Evolutionary conservation across 2,329 filamentous ascomycete species (phyloP), one percentile per base, ranked within the genome.

Genomic region (Aphanocladium album): DNA sequence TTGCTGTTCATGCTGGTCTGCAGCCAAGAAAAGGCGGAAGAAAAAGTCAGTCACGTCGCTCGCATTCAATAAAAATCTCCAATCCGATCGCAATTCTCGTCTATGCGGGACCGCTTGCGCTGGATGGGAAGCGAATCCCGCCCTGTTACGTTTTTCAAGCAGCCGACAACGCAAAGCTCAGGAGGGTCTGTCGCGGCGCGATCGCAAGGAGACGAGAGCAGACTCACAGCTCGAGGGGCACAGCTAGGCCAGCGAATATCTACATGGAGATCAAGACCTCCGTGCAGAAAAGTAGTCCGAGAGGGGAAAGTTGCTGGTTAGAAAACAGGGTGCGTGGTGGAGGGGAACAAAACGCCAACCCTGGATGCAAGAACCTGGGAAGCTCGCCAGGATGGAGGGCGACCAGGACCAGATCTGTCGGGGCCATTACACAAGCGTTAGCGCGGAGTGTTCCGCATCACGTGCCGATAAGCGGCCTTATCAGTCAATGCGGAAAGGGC

Each of bases 1-100:
- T 71, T 60, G 45, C 58, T 78, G 67, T 81, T 81, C 79, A 81
- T 82, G 65, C 63, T 73, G 66, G 65, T 65, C 45, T 57, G 60
- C 49, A 11, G 25, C 30, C 16, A 21, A 60, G 25, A 35, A 35
- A 21, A 33, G 37, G 21, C 14, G 43, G 33, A 6, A 47, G 21
- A 33, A 61, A 52, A 52, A 54, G 27, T 57, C 45, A 58, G 46
- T 25, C 39, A 35, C 2, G 17, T 35, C 47, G 30, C 45, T 46
- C 25, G 23, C 23, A 30, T 43, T 19, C 19, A 37, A 27, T 37
- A 2, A 39, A 12, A 19, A 19, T 37, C 14, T 8, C 7, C 11
- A 9, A 12, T 19, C 21, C 39, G 25, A 30, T 2, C 27, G 12
- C 39, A 33, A 55, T 23, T 33, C 43, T 27, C 19, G n/a, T 19